phyloP scores from a whole-genome alignment of 345 rosid genomes.

The Euphorbia pulcherrima region DNA sequence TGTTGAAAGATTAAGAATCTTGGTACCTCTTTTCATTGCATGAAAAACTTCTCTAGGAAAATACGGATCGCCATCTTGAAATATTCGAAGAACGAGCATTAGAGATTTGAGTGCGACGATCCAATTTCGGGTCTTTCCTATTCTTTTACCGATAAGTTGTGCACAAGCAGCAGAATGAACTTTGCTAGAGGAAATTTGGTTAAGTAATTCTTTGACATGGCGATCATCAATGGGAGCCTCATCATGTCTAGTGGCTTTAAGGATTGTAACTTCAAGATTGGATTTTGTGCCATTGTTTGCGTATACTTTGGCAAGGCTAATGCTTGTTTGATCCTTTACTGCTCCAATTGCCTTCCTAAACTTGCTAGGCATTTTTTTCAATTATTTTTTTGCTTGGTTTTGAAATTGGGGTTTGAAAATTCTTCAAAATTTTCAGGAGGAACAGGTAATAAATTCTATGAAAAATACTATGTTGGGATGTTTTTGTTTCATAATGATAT shows the following conservation, averaged over 20 bases:
- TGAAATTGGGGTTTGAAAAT: background rate
- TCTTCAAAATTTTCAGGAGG: background rate
- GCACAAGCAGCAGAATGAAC: constrained; percentile 58
- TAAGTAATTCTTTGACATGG: constrained; percentile 49
- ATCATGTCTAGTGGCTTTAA: constrained; percentile 78
- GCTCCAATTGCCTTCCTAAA: constrained; percentile 76
- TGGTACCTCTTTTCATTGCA: constrained; percentile 69
- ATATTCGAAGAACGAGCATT: constrained; percentile 63
- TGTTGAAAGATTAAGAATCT: constrained; percentile 59
- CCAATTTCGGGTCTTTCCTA: constrained; percentile 74
- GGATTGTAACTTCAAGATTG: constrained; percentile 60
- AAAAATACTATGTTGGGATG: background rate
- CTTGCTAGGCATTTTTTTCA: constrained; percentile 67
- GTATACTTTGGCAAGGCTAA: constrained; percentile 74
- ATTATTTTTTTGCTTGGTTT: background rate
- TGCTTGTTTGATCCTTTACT: constrained; percentile 90
- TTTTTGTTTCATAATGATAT: background rate
- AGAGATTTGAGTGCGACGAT: constrained; percentile 75
- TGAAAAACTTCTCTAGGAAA: constrained; percentile 73
- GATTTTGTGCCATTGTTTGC: constrained; percentile 43
- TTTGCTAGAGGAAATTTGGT: constrained; percentile 47
- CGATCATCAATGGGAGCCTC: constrained; percentile 66
- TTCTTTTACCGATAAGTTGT: constrained; percentile 49
- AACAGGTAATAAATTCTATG: background rate
- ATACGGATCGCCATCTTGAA: constrained; percentile 73